Base-by-base conservation (phyloP, 2,329 filamentous ascomycete genomes). In the Aspergillus uvarum region DNA sequence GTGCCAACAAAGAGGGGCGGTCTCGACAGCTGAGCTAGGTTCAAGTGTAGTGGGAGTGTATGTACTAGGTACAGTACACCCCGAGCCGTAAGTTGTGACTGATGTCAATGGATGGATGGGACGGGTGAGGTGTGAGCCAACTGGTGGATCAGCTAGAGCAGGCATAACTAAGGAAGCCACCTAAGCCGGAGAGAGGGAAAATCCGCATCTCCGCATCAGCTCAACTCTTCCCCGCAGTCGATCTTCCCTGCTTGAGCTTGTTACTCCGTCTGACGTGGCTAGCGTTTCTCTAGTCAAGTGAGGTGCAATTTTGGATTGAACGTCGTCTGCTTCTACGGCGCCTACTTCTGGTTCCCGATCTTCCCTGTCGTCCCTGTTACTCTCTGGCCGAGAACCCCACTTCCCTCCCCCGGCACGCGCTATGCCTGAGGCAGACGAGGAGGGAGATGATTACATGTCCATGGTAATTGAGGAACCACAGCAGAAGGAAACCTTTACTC, bases 371-470 rank as follows among this genome's bases (percentile, higher is more conserved):
- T 22, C 29, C 55, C 16, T 51, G 54, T 58, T 47, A 51, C 49
- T 44, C 32, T 53, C 51, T 54, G 57, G 38, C 47, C 47, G 21
- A 38, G 42, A 29, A 29, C 26, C 26, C 26, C 7, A 29, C 26
- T 52, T 62, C 53, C 59, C 60, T 60, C 22, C 22, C 22, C 21
- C 3, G 22, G 56, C 63, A 59, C 56, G 26, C 22, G 49, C 19
- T 50, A 51, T 32, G 47, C 19, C 54, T 51, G 56, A 67, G 64
- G 63, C 58, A 47, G 38, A 51, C n/a, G 81, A 82, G 2, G 90
- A 91, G 6, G 91, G 92, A 21, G 91, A 92, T 64, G 95, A 99
- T 77, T 98, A 99, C 82, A 96, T 99, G 90, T 92, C 89, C 68
- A 98, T 99, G 94, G 83, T 88, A 14, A 93, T 99, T 72, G 83